Conservation (phyloP, 2,329 filamentous ascomycete genomes). For the Blastomyces parvus region DNA sequence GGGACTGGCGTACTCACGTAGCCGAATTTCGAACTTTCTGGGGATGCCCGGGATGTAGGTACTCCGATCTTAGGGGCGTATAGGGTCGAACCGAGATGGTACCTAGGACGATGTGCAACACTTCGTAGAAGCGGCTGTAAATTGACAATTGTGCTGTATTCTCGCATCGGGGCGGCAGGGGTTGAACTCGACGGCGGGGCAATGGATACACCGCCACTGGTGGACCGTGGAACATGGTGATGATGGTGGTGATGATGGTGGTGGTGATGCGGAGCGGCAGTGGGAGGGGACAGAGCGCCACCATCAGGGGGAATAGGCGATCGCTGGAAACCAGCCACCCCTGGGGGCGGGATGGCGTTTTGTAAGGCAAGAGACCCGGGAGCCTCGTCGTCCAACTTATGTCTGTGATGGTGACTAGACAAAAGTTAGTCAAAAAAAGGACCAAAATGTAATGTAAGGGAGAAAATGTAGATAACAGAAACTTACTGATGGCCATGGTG, state of each 20-base stretch:
- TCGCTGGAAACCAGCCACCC: constrained; percentile 15
- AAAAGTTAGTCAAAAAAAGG: constrained; percentile 3
- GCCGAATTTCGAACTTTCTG: constrained; percentile 46
- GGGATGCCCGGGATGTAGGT: constrained; percentile 32
- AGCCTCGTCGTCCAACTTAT: constrained; percentile 44
- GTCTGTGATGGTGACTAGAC: constrained; percentile 43
- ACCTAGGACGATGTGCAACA: constrained; percentile 59
- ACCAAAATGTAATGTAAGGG: neutral
- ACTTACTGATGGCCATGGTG: constrained; percentile 50
- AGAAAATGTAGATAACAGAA: neutral
- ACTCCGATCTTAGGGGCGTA: constrained; percentile 60
- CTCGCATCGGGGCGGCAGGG: constrained; percentile 37
- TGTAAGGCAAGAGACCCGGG: constrained; percentile 17
- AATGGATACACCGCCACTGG: constrained; percentile 18
- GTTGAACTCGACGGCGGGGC: constrained; percentile 16
- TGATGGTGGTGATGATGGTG: constrained; percentile 41
- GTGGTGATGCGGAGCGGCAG: constrained; percentile 32
- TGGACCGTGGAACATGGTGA: constrained; percentile 25
- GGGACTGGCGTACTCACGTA: constrained; percentile 57
- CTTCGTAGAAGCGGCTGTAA: constrained; percentile 63
- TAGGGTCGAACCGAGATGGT: constrained; percentile 74
- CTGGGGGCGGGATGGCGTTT: neutral
- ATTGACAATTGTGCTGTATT: constrained; percentile 55
- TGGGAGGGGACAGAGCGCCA: constrained; percentile 9
- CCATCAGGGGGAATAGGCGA: constrained; percentile 24